Evolutionary conservation across 73 alveolate genomes (phyloP), one percentile per base, ranked within the genome.

Genomic region (Loxodes magnus): DNA sequence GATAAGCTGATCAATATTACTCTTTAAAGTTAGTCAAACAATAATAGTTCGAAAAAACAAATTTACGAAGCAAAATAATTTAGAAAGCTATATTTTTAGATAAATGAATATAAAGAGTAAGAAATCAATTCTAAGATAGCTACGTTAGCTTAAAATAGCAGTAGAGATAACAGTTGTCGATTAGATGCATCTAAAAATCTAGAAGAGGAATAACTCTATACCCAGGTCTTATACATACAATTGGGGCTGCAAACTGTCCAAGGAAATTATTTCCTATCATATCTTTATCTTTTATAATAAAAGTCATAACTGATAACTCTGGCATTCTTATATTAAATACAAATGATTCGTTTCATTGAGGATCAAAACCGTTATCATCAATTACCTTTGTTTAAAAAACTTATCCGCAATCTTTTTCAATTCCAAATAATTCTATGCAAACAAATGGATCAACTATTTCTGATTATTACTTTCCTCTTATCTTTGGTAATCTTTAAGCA

Each of bases 361-460:
- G 94, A 43, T 77, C 71, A 16, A 81, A 63, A 12, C 85, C 85
- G 44, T 81, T 81, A 38, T 69, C 65, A 2, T 59, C 48, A 15
- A 70, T 19, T 12, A 49, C 33, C 26, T 57, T 60, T 7, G 94
- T 53, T 42, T 27, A 33, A 27, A 54, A 44, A 0, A 51, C n/a
- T 2, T 35, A n/a, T n/a, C n/a, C 29, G 3, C 56, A 67, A 23
- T 67, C 88, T 5, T 76, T 38, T 6, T 30, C 54, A 19, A 25
- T 49, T 5, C 86, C 83, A 60, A 23, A 54, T n/a, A 74, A 6
- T 4, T 27, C 23, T 0, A 81, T 65, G 6, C 39, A 60, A 23
- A 81, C 79, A 44, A 15, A 69, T 0, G 94, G 83, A 43, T 69
- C 74, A 5, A 81, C 43, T 4, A 57, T 17, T 4, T 61, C 74